Conservation (phyloP, 345 rosid genomes). For the Heritiera fomes region DNA sequence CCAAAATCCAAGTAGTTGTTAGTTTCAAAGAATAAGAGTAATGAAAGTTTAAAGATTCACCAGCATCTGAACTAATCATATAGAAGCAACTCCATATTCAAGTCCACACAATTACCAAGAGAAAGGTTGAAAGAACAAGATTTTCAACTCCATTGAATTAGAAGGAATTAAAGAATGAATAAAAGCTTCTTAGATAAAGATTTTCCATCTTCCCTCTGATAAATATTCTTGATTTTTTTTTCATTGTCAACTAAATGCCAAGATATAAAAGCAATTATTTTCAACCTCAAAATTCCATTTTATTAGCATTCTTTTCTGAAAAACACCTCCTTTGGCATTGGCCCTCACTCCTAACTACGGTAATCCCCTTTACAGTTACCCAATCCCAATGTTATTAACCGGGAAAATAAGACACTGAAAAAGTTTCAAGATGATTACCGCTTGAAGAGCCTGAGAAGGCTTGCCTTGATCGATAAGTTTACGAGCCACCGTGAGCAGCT, state of each 20-base stretch:
- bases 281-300: background rate
- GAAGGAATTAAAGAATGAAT: background rate
- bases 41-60: background rate
- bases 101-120: background rate
- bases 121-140: background rate
- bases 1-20: background rate
- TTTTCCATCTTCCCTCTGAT: background rate
- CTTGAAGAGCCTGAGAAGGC: constrained; percentile 89
- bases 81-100: background rate
- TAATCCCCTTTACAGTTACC: background rate
- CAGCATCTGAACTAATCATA: background rate
- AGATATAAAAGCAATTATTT: background rate
- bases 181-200: background rate
- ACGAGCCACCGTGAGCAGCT: constrained; percentile 68
- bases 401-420: background rate
- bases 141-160: background rate
- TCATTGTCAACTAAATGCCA: background rate
- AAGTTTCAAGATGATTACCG: constrained; percentile 43
- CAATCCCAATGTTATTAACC: background rate
- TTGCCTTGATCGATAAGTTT: constrained; percentile 71
- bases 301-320: background rate
- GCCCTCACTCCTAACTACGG: background rate
- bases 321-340: background rate
- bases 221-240: too few species aligned
- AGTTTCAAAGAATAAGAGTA: background rate